Percentiles rank a stretch among this genome's conserved stretches.
Conservation (phyloP, 257 asterid genomes). For the Solanum chaucha region DNA sequence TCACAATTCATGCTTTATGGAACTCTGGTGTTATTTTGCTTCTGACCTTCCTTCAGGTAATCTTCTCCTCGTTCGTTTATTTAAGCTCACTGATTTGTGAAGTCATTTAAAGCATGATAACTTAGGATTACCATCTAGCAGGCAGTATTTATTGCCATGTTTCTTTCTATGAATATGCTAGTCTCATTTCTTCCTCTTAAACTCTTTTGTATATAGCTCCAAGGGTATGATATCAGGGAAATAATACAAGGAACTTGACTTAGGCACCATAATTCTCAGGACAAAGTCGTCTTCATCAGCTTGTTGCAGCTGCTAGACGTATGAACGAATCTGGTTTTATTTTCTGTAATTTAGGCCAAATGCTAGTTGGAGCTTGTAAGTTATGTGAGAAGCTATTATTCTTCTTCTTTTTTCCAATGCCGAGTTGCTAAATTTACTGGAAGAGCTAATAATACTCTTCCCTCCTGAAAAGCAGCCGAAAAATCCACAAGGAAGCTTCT, state of each 20-base stretch:
- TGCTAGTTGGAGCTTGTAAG: not conserved
- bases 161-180: not conserved
- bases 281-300: not conserved
- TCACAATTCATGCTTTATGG: conserved; percentile 82
- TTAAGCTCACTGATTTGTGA: not conserved
- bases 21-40: conserved; percentile 87
- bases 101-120: not conserved
- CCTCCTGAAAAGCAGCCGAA: not conserved
- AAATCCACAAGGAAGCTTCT: not conserved
- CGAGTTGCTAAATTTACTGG: not conserved
- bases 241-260: conserved; percentile 52
- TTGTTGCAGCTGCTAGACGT: not conserved
- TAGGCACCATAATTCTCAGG: not conserved
- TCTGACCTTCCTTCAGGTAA: conserved; percentile 89
- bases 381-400: not conserved
- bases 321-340: not conserved
- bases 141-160: not conserved
- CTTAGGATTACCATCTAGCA: not conserved
- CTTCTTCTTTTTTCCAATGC: not conserved
- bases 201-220: conserved; percentile 38
- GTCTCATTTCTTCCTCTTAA: not conserved
- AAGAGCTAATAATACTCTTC: not conserved
- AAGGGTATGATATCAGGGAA: conserved; percentile 89
- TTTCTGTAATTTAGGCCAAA: not conserved
- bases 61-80: not conserved